Evolutionary conservation across 805 yeast species (phyloP), one percentile per base, ranked within the genome.

Genomic region (Candida vaughaniae): DNA sequence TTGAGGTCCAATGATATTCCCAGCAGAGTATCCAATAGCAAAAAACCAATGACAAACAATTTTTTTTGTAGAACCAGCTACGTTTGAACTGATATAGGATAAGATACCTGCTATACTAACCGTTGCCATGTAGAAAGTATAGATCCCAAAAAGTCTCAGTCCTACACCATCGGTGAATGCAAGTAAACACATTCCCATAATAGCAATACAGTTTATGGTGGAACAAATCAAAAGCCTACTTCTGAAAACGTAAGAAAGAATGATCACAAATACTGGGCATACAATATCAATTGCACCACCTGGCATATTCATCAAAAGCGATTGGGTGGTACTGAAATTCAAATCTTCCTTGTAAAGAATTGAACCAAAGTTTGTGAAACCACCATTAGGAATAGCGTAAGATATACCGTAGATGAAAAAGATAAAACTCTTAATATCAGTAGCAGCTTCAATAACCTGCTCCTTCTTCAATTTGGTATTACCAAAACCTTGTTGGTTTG

Each of bases 401-500:
- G 14, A 27, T 14, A 27, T 8, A 16, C 14, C 16, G 15, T 15
- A 27, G n/a, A 27, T 8, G 14, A 27, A 9, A 27, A 9, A 31
- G 11, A 31, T 14, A 16, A 20, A 31, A 6, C 22, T 31, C 14
- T 20, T 31, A 23, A 25, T 22, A 60, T 55, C 58, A 40, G 48
- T 28, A 53, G 61, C 22, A 46, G 69, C 59, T 54, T 53, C 71
- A 5, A 36, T 48, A 22, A 66, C 45, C 42, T 67, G 73, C 26
- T 59, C 34, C 49, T 38, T 42, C 42, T 67, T 67, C 50, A 58
- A 64, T 16, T 45, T 49, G 26, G 49, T 52, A 42, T 58, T 59
- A 18, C 71, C 72, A 39, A 62, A 60, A 3, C 74, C 74, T 47
- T 64, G 70, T 30, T 61, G 58, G 45, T 67, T 48, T 16, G 39